Evolutionary conservation across 2,329 filamentous ascomycete genomes (phyloP).

Genomic region (Stachybotrys elegans): DNA sequence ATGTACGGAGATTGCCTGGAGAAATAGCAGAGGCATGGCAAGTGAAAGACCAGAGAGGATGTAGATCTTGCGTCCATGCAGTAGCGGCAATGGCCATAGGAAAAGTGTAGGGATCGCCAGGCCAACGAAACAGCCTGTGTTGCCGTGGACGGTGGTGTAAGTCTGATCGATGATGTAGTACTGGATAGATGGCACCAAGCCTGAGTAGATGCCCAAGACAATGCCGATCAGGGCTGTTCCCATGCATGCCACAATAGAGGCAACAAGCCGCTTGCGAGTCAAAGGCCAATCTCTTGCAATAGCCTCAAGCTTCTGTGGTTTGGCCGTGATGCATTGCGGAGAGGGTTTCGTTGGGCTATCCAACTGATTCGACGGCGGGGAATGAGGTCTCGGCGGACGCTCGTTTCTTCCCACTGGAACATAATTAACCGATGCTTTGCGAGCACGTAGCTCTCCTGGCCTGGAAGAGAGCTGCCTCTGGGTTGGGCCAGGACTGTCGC

Average conservation of each 20-base stretch:
- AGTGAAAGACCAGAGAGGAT: slow-evolving; percentile 63
- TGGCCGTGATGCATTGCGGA: too few relatives aligned
- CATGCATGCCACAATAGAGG: slow-evolving; percentile 63
- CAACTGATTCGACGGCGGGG: too few relatives aligned
- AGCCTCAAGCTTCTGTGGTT: slow-evolving; percentile 54
- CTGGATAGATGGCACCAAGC: slow-evolving; percentile 73
- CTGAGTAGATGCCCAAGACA: slow-evolving; percentile 70
- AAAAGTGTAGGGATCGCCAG: slow-evolving; percentile 66
- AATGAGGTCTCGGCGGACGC: too few relatives aligned
- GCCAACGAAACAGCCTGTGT: slow-evolving; percentile 67
- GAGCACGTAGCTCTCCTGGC: too few relatives aligned
- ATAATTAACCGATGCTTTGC: too few relatives aligned
- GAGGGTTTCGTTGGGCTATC: too few relatives aligned
- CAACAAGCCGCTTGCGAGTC: slow-evolving; percentile 62
- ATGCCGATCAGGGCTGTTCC: slow-evolving; percentile 69
- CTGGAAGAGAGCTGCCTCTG: too few relatives aligned
- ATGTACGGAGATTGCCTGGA: slow-evolving; percentile 64
- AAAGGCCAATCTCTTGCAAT: slow-evolving; percentile 70
- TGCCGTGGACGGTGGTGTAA: slow-evolving; percentile 66
- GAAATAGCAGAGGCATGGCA: slow-evolving; percentile 69
- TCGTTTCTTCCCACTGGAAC: too few relatives aligned
- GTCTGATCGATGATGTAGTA: slow-evolving; percentile 67
- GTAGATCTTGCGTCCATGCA: slow-evolving; percentile 75
- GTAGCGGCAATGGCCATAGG: slow-evolving; percentile 67
- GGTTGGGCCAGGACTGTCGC: too few relatives aligned